phyloP scores from a whole-genome alignment of 208 protist genomes.

The Porcisia hertigi region DNA sequence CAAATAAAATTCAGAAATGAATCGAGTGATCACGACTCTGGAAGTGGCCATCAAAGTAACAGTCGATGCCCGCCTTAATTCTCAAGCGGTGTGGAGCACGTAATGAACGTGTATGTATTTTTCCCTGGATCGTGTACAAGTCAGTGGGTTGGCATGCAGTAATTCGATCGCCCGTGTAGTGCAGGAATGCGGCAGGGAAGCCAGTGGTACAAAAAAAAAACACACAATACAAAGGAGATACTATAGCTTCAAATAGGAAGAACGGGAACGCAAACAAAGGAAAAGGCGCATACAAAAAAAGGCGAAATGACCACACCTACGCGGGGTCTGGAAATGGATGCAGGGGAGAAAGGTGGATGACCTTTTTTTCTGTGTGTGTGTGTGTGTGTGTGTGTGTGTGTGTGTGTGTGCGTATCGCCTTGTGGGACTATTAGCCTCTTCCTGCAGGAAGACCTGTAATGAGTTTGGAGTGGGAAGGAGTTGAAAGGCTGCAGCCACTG shows the following conservation, averaged over 20 bases:
- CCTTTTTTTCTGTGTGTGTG: too few species aligned
- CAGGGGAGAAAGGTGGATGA: too few species aligned
- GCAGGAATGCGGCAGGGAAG: too few species aligned
- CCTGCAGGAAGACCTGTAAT: too few species aligned
- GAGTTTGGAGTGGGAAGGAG: not conserved
- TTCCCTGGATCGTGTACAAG: too few species aligned
- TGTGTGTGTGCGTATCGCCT: not conserved
- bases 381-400: not conserved
- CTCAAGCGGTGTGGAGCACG: too few species aligned
- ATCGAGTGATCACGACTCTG: not conserved
- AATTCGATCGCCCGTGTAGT: too few species aligned
- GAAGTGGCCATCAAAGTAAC: not conserved
- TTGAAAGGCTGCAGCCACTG: too few species aligned
- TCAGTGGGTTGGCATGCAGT: too few species aligned
- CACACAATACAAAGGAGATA: too few species aligned
- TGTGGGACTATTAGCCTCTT: not conserved
- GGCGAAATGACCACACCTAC: not conserved
- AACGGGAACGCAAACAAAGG: slow-evolving; percentile 13
- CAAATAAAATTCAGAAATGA: not conserved
- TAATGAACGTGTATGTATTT: not conserved
- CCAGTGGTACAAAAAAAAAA: too few species aligned
- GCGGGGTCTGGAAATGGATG: not conserved
- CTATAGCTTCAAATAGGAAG: not conserved
- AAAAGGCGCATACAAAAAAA: slow-evolving; percentile 23
- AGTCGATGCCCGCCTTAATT: not conserved